Evolutionary conservation across 225 moss, liverwort and hornwort species (phyloP), one percentile per base, ranked within the genome.

Genomic region (Climacium dendroides): DNA sequence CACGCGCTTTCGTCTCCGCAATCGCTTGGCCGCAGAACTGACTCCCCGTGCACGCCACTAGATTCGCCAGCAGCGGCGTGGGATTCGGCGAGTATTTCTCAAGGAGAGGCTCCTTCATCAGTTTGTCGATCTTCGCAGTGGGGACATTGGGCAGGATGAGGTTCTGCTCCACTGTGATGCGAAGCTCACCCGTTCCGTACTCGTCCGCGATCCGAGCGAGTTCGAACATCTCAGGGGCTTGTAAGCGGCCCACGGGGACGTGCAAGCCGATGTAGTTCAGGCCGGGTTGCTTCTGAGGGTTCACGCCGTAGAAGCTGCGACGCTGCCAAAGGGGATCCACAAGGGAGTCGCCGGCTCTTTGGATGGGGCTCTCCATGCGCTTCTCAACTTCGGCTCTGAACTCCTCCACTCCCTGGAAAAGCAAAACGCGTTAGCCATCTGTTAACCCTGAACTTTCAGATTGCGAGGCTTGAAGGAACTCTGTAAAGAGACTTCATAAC

Each of bases 201-300:
- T 93, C 94, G 62, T 99, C 98, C 20, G 98, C 98, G 16, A 99
- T 89, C 11, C 95, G 89, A 34, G 98, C 98, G 47, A 99, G 93
- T 88, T 99, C 95, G 62, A 89, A 94, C 98, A 99, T 99, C 82
- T 97, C 97, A 52, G 96, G 93, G 10, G 98, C 97, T 84, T 95
- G 96, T 86, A 99, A 37, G 48, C 97, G 95, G n/a, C 98, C 98
- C n/a, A 97, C 98, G 13, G 98, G 98, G 5, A 99, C 97, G 81
- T 99, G 98, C 34, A 97, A 83, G 19, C 98, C 97, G 23, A 97
- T 85, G 90, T 90, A 99, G 55, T 94, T 93, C 45, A 98, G 88
- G 14, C 95, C 98, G 5, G 85, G 30, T 74, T 97, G 98, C 74
- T 97, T 99, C 88, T 99, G 97, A 0, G 95, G 93, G 52, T 99